Conservation (phyloP, 345 rosid genomes). For the Moringa oleifera region DNA sequence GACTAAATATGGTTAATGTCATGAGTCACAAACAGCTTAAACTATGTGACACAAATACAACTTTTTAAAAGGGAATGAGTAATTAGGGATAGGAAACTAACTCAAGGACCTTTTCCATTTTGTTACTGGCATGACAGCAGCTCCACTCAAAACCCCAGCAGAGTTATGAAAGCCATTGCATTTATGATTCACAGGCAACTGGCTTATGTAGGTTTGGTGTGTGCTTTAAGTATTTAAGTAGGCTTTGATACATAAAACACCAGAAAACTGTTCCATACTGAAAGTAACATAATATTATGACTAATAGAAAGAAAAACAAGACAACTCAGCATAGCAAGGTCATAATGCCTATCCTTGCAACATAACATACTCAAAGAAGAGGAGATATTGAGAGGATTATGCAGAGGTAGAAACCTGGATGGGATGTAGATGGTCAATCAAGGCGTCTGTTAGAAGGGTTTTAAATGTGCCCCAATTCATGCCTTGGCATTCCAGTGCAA, state of each 20-base stretch:
- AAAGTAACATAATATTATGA: neutral
- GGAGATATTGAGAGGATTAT: neutral
- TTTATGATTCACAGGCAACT: neutral
- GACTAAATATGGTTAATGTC: too few relatives aligned
- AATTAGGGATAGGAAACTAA: too few relatives aligned
- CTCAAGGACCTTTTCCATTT: too few relatives aligned
- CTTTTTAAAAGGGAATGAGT: too few relatives aligned
- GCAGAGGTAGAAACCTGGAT: slow-evolving; percentile 54
- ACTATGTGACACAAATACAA: too few relatives aligned
- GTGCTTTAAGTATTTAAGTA: too few relatives aligned
- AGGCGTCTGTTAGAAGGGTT: slow-evolving; percentile 59
- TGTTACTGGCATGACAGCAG: too few relatives aligned
- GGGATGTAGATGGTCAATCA: slow-evolving; percentile 81
- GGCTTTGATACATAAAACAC: neutral
- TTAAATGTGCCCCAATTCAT: slow-evolving; percentile 87
- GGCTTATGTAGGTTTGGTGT: too few relatives aligned
- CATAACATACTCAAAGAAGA: neutral
- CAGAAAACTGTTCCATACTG: neutral
- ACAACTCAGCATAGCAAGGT: too few relatives aligned
- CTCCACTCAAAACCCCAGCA: too few relatives aligned
- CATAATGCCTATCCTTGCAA: neutral
- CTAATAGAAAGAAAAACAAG: neutral
- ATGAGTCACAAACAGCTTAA: too few relatives aligned
- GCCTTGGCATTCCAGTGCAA: slow-evolving; percentile 60
- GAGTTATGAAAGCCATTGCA: too few relatives aligned